phyloP scores from a whole-genome alignment of 2,329 filamentous ascomycete species.

The Hypoxylon rubiginosum region DNA sequence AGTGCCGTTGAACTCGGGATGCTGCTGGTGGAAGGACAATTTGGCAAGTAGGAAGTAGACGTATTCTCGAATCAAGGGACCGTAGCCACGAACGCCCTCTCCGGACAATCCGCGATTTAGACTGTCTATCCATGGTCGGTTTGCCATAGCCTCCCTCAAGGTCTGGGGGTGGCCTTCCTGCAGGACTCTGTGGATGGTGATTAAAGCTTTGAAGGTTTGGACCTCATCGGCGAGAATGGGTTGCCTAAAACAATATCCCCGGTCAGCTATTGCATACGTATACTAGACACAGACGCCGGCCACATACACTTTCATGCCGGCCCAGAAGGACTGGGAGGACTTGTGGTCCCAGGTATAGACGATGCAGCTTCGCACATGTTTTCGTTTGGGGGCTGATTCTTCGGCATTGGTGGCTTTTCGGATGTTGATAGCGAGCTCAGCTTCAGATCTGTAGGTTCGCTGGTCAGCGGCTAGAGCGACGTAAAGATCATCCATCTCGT shows the following conservation, averaged over 20 bases:
- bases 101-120: constrained; percentile 85
- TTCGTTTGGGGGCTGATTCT: constrained; percentile 78
- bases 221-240: constrained; percentile 98
- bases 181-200: constrained; percentile 96
- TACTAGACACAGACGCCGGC: constrained; percentile 11
- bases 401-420: constrained; percentile 77
- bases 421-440: constrained; percentile 78
- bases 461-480: constrained; percentile 18
- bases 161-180: constrained; percentile 95
- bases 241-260: constrained; percentile 69
- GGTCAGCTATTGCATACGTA: constrained; percentile 34
- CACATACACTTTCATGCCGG: constrained; percentile 95
- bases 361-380: constrained; percentile 98
- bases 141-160: constrained; percentile 87
- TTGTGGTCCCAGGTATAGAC: constrained; percentile 99
- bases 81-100: constrained; percentile 91
- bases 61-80: constrained; percentile 94
- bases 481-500: constrained; percentile 4
- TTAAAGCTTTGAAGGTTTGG: constrained; percentile 98
- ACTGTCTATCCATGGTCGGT: constrained; percentile 92
- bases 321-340: constrained; percentile 94
- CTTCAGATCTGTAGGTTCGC: constrained; percentile 68
- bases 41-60: constrained; percentile 96
- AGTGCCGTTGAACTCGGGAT: constrained; percentile 97
- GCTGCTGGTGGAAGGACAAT: constrained; percentile 94